Evolutionary conservation across 495 filamentous ascomycete genomes (phyloP), one percentile per base, ranked within the genome.

Genomic region (Tuber umbilicatum): DNA sequence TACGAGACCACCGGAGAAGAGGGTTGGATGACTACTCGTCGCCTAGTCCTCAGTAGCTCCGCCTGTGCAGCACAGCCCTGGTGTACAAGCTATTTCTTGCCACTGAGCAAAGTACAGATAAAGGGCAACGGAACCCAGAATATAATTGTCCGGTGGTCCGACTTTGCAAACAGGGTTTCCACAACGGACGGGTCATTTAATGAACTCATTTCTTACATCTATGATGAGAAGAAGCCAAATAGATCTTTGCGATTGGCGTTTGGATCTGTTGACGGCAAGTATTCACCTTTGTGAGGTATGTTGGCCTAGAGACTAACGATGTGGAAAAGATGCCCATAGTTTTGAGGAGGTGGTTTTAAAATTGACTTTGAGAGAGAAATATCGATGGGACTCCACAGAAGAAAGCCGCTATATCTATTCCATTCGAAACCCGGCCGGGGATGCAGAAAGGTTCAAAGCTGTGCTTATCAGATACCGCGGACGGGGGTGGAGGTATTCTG

Each of bases 21-120:
- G 38, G 69, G 69, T 39, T 70, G 69, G 69, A 43, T n/a, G 23
- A 70, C 41, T 14, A 70, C 41, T 23, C 69, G 69, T 14, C 69
- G 69, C 69, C 35, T 70, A n/a, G 69, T 70, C 38, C 23, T 70
- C 43, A 70, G 38, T 17, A 70, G 69, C 69, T 70, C 69, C 10
- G 38, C 69, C 41, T 9, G 41, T 0, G 69, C 38, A n/a, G 10
- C 14, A 2, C 23, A 70, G 21, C 35, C 35, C 41, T 70, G 69
- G 69, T 39, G 38, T 17, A 41, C 16, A 16, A 70, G 17, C 69
- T 70, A 70, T 70, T 70, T 70, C 69, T 43, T 70, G 69, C 69
- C 69, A 10, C 17, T 70, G n/a, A 70, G 69, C 27, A 14, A 17
- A 2, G 69, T 70, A 2, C 35, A 43, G 69, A 14, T 70, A 5